These are phyloP conservation scores for Parathielavia hyrcaniae DNA, from an alignment of 495 filamentous ascomycete species.

Conservation along the genomic window DNA sequence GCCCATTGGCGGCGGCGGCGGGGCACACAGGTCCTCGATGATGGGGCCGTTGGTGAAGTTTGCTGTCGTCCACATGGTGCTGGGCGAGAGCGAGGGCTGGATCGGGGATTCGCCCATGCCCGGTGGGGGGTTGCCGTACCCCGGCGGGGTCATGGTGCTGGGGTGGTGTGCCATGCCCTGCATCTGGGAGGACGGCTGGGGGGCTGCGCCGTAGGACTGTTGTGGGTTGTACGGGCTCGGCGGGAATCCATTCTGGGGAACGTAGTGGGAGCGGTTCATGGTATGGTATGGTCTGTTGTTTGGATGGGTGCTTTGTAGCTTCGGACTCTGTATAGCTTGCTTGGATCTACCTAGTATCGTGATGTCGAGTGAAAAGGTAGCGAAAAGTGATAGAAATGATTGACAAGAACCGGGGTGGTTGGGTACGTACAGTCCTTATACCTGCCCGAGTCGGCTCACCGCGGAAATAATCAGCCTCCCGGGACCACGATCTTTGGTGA, in stretches of 20 bases:
- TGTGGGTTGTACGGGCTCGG: conserved; percentile 8
- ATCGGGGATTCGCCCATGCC: conserved; percentile 10
- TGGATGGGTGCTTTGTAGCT: not conserved
- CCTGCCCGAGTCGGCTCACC: not conserved
- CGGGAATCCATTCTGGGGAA: conserved; percentile 8
- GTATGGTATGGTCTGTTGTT: not conserved
- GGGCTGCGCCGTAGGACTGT: conserved; percentile 4
- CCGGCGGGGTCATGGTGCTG: conserved; percentile 4
- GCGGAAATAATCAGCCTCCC: conserved; percentile 7
- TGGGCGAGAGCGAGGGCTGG: conserved; percentile 14
- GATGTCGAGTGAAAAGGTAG: not conserved
- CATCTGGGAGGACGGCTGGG: conserved; percentile 4
- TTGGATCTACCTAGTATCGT: conserved; percentile 13
- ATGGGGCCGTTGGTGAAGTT: conserved; percentile 20
- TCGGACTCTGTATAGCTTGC: not conserved
- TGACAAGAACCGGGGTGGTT: not conserved
- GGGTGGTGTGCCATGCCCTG: conserved; percentile 6
- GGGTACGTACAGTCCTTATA: conserved; percentile 18
- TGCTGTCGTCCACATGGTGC: conserved; percentile 5
- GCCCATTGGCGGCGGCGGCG: conserved; percentile 13
- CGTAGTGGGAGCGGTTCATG: conserved; percentile 22
- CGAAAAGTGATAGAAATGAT: conserved; percentile 14
- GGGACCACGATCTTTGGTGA: conserved; percentile 8
- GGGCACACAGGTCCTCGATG: conserved; percentile 21
- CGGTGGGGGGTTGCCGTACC: conserved; percentile 4